phyloP scores from a whole-genome alignment of 2,329 filamentous ascomycete genomes.

The Chaetomiaceae sp. region DNA sequence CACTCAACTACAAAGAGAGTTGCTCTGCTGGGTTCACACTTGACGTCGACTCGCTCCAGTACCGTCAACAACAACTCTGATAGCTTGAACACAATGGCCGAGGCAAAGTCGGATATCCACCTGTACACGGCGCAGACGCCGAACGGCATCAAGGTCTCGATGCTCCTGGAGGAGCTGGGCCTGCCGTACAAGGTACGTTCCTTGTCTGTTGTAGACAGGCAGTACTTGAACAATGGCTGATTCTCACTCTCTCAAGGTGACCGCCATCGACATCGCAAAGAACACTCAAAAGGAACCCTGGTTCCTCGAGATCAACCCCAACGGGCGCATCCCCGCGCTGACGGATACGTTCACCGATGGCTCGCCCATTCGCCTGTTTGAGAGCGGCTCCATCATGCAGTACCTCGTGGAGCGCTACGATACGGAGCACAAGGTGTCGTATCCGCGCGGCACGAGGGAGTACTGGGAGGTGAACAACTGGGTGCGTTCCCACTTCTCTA shows the following conservation, averaged over 20 bases:
- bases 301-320: conserved; percentile 90
- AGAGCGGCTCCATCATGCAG: conserved; percentile 77
- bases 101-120: conserved; percentile 58
- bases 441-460: conserved; percentile 66
- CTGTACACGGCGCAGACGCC: conserved; percentile 81
- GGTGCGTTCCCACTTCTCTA: conserved; percentile 37
- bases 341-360: conserved; percentile 76
- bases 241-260: conserved; percentile 33
- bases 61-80: neutral
- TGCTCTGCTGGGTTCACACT: conserved; percentile 11
- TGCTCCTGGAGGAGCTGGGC: conserved; percentile 78
- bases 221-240: neutral
- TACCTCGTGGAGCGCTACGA: conserved; percentile 83
- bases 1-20: conserved; percentile 9
- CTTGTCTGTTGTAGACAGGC: neutral
- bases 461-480: conserved; percentile 78
- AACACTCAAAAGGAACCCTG: conserved; percentile 51
- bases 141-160: conserved; percentile 87
- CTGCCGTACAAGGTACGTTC: conserved; percentile 66
- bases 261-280: conserved; percentile 59
- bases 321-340: conserved; percentile 83
- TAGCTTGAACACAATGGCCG: conserved; percentile 37
- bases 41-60: neutral
- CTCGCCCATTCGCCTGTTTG: conserved; percentile 70
- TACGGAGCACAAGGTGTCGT: conserved; percentile 75